Percentiles rank a stretch among this genome's conserved stretches.
phyloP scores from a whole-genome alignment of 805 yeast genomes.

The Nakazawaea sp. region DNA sequence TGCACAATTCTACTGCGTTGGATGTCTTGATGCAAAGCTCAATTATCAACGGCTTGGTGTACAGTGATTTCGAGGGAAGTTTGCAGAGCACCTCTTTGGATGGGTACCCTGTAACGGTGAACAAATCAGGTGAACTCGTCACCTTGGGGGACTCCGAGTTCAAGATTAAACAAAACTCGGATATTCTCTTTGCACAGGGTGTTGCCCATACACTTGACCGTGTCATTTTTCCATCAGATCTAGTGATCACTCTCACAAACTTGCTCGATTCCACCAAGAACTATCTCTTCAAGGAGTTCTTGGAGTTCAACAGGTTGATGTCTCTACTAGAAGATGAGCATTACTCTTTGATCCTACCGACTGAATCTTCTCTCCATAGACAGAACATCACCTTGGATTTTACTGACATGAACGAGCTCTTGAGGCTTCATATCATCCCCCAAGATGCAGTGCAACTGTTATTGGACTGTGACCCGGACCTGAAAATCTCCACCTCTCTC shows the following conservation, averaged over 20 bases:
- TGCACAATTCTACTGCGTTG: slow-evolving; percentile 43
- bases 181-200: slow-evolving; percentile 75
- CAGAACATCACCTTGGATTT: slow-evolving; percentile 40
- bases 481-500: slow-evolving; percentile 33
- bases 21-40: slow-evolving; percentile 47
- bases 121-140: slow-evolving; percentile 17
- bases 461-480: slow-evolving; percentile 39
- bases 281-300: slow-evolving; percentile 27
- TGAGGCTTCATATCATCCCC: slow-evolving; percentile 66
- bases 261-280: slow-evolving; percentile 42
- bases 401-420: slow-evolving; percentile 38
- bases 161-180: slow-evolving; percentile 39
- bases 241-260: slow-evolving; percentile 48
- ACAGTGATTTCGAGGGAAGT: slow-evolving; percentile 47
- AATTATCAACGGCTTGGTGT: slow-evolving; percentile 57
- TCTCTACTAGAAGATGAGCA: slow-evolving; percentile 18
- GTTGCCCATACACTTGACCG: slow-evolving; percentile 67
- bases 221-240: slow-evolving; percentile 47
- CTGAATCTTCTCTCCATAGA: slow-evolving; percentile 43
- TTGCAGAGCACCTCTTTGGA: slow-evolving; percentile 23
- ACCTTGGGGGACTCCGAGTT: slow-evolving; percentile 26
- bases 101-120: slow-evolving; percentile 16
- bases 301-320: neutral
- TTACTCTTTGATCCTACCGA: slow-evolving; percentile 70
- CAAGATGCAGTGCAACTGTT: slow-evolving; percentile 41